Percentiles rank a stretch among this genome's conserved stretches.
phyloP scores from a whole-genome alignment of 192 early-diverging fungal genomes.

The Coemansia nantahalensis region DNA sequence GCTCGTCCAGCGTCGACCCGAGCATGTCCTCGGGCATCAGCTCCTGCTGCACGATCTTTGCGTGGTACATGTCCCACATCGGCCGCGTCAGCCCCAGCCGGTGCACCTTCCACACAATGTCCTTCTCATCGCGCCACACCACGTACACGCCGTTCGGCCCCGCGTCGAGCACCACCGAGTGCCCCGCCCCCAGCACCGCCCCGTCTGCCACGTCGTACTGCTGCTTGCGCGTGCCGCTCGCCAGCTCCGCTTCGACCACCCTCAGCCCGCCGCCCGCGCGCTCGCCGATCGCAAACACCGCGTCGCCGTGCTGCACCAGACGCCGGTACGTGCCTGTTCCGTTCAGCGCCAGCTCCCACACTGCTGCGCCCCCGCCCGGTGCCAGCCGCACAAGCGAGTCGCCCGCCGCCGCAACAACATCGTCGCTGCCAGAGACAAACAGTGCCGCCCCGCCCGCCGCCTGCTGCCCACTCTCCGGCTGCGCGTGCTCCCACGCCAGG shows the following conservation, averaged over 20 bases:
- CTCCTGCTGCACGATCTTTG: constrained; percentile 39
- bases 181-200: constrained; percentile 15
- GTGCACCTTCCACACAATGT: constrained; percentile 48
- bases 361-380: constrained; percentile 8
- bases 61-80: constrained; percentile 42
- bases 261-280: constrained; percentile 28
- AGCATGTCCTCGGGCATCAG: constrained; percentile 46
- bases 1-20: constrained; percentile 34
- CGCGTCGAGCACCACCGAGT: constrained; percentile 34
- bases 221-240: constrained; percentile 24
- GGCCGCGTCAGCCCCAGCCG: constrained; percentile 28
- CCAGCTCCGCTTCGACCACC: constrained; percentile 34
- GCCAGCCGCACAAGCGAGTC: constrained; percentile 33
- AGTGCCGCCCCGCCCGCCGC: constrained; percentile 34
- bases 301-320: constrained; percentile 29
- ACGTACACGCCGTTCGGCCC: constrained; percentile 42
- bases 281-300: constrained; percentile 39
- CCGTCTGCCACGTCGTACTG: constrained; percentile 44
- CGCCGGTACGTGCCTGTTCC: constrained; percentile 34
- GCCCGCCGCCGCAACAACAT: constrained; percentile 42
- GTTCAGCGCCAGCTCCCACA: constrained; percentile 40
- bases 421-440: constrained; percentile 36
- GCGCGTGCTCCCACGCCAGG: constrained; percentile 19
- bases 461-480: constrained; percentile 20
- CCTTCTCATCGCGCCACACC: constrained; percentile 53